phyloP scores from a whole-genome alignment of 2,329 filamentous ascomycete species.

The Tricladium varicosporioides region DNA sequence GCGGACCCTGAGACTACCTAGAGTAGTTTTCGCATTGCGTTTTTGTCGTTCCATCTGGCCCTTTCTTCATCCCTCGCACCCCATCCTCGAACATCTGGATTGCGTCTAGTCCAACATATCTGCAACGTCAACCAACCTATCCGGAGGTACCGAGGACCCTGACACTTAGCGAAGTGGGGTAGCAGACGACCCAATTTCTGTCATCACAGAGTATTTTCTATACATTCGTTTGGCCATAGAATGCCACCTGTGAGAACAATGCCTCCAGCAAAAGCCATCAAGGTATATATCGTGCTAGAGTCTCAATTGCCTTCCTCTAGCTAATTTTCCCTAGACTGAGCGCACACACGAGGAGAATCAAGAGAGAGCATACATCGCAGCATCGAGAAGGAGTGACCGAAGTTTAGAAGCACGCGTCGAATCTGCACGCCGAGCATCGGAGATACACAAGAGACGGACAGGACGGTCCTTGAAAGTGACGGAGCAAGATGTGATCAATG shows the following conservation, averaged over 20 bases:
- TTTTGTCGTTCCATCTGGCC: no score
- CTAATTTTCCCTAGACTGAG: slow-evolving; percentile 55
- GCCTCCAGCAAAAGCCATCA: slow-evolving; percentile 17
- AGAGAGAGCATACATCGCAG: slow-evolving; percentile 88
- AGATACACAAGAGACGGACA: slow-evolving; percentile 84
- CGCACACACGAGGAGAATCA: slow-evolving; percentile 79
- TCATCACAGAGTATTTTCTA: neutral
- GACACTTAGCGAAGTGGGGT: no score
- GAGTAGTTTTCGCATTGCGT: no score
- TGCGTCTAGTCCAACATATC: no score
- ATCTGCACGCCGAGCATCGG: slow-evolving; percentile 83
- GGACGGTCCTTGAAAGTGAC: slow-evolving; percentile 79
- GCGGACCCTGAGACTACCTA: no score
- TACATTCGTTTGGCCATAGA: neutral
- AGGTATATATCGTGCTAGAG: neutral
- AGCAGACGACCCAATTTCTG: neutral
- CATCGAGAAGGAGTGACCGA: slow-evolving; percentile 81
- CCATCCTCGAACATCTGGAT: no score
- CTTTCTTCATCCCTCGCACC: no score
- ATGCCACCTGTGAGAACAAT: slow-evolving; percentile 15
- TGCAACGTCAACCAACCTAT: no score
- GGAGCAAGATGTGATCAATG: slow-evolving; percentile 81
- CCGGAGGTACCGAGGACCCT: no score
- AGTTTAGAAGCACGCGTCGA: slow-evolving; percentile 85
- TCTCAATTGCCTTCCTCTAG: neutral